Percentiles rank a stretch among this genome's conserved stretches.
phyloP scores from a whole-genome alignment of 805 yeast species.

The Scheffersomyces ergatensis region DNA sequence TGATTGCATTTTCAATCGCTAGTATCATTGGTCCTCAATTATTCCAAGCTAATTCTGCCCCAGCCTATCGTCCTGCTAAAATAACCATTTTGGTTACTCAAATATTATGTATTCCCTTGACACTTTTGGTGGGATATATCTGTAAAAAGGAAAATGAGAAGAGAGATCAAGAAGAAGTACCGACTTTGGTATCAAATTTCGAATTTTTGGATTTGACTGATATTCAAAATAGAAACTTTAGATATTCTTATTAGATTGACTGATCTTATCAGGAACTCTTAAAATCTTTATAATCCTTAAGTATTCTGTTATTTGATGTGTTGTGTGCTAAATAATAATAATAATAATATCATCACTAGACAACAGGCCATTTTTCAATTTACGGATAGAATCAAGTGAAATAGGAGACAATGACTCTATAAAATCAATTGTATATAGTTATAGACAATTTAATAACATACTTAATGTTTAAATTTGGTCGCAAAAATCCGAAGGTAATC shows the following conservation, averaged over 20 bases:
- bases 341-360: too few species aligned
- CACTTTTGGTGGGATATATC: constrained; percentile 40
- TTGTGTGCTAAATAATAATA: too few species aligned
- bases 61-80: constrained; percentile 58
- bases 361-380: too few species aligned
- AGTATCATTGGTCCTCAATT: constrained; percentile 68
- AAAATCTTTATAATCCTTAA: too few species aligned
- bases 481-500: too few species aligned
- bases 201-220: constrained; percentile 61
- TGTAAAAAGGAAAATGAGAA: constrained; percentile 48
- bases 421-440: too few species aligned
- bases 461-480: too few species aligned
- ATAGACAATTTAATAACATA: too few species aligned
- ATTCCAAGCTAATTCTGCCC: constrained; percentile 52
- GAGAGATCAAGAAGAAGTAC: constrained; percentile 40
- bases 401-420: too few species aligned
- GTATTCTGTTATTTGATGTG: too few species aligned
- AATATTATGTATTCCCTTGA: constrained; percentile 42
- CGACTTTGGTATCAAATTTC: constrained; percentile 20
- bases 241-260: constrained; percentile 53
- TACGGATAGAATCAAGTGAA: too few species aligned
- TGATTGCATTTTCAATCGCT: constrained; percentile 67
- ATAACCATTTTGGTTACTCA: constrained; percentile 53
- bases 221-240: constrained; percentile 53
- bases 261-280: too few species aligned